These are phyloP conservation scores for Nothophytophthora sp. DNA, from an alignment of 352 stramenopile genomes.

Conservation along the genomic window DNA sequence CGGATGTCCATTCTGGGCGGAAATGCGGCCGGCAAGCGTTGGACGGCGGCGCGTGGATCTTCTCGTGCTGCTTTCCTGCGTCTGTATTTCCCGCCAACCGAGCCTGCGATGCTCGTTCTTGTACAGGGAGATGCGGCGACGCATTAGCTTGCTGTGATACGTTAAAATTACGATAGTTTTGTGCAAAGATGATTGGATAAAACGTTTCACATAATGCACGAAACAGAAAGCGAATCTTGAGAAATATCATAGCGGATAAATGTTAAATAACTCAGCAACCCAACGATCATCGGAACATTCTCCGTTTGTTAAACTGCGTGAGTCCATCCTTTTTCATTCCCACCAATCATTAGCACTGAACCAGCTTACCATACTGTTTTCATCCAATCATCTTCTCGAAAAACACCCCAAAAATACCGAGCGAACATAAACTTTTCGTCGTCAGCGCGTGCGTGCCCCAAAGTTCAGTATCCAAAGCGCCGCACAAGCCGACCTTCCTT, in stretches of 20 bases:
- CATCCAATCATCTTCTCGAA: slow-evolving; percentile 3
- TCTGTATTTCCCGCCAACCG: slow-evolving; percentile 32
- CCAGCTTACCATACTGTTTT: not conserved
- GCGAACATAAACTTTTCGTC: no score
- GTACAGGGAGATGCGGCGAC: slow-evolving; percentile 17
- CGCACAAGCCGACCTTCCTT: no score
- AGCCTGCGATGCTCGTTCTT: not conserved
- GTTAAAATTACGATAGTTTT: no score
- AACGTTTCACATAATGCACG: no score
- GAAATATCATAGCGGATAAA: no score
- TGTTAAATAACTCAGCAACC: no score
- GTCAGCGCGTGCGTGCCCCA: not conserved
- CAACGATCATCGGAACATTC: no score
- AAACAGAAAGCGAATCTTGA: no score
- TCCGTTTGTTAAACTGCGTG: no score
- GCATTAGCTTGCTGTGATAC: no score
- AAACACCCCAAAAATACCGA: no score
- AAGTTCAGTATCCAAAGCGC: slow-evolving; percentile 13
- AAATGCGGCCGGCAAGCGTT: not conserved
- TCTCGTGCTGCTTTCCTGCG: slow-evolving; percentile 3
- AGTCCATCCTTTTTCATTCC: not conserved
- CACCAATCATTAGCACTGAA: not conserved
- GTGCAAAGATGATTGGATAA: no score
- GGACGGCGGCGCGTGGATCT: slow-evolving; percentile 10
- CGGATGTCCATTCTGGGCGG: slow-evolving; percentile 74